Conservation (phyloP, 345 rosid genomes). For the Trapa incisa region DNA sequence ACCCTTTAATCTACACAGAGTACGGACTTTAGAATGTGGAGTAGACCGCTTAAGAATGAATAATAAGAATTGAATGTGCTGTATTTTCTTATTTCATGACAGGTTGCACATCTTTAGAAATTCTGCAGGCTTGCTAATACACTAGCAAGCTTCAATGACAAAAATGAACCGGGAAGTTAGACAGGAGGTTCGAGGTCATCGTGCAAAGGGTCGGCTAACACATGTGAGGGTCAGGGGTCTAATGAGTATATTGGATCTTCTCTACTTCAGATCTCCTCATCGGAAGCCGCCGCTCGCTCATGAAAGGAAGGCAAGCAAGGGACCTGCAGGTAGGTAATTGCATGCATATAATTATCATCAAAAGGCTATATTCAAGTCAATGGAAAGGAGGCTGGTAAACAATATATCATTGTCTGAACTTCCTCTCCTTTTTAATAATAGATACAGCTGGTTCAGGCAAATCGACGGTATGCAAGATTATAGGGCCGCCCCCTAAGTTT, state of each 20-base stretch:
- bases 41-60: too few species aligned
- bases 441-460: neutral
- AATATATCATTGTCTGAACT: neutral
- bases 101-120: neutral
- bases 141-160: slow-evolving; percentile 10
- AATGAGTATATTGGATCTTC: slow-evolving; percentile 25
- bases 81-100: neutral
- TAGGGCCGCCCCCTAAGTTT: neutral
- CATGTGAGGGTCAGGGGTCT: slow-evolving; percentile 36
- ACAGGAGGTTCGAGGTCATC: slow-evolving; percentile 10
- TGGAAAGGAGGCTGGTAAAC: neutral
- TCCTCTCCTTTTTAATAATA: neutral
- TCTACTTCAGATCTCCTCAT: slow-evolving; percentile 18
- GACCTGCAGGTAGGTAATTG: slow-evolving; percentile 22
- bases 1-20: neutral
- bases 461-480: neutral
- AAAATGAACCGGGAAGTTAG: slow-evolving; percentile 15
- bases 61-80: neutral
- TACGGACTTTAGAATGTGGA: too few species aligned
- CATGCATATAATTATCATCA: neutral
- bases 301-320: slow-evolving; percentile 13
- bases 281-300: slow-evolving; percentile 18
- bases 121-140: neutral
- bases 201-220: slow-evolving; percentile 18
- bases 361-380: neutral